These are phyloP conservation scores for Colletotrichum sidae DNA, from an alignment of 2,329 filamentous ascomycete genomes.

Conservation along the genomic window DNA sequence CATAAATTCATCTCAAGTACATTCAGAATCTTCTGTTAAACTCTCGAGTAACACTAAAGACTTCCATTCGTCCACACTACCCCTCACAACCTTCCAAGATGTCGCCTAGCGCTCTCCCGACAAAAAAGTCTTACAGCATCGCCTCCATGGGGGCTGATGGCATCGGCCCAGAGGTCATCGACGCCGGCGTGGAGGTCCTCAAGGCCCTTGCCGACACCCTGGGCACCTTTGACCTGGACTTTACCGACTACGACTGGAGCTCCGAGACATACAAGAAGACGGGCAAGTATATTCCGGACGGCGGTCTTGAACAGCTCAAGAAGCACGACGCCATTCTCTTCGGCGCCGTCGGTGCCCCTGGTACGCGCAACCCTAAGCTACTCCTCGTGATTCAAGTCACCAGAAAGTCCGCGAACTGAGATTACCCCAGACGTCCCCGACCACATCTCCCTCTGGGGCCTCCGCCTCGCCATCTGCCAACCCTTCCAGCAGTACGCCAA, in stretches of 20 bases:
- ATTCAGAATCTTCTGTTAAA: not conserved
- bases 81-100: slow-evolving; percentile 10
- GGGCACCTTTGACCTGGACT: slow-evolving; percentile 70
- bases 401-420: not conserved
- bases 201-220: slow-evolving; percentile 63
- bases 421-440: slow-evolving; percentile 66
- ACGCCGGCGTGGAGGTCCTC: slow-evolving; percentile 70
- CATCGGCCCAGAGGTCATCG: slow-evolving; percentile 73
- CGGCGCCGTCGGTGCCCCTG: slow-evolving; percentile 45
- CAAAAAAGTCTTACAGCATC: slow-evolving; percentile 58
- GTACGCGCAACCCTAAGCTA: not conserved
- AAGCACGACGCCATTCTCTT: slow-evolving; percentile 47
- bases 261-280: slow-evolving; percentile 74
- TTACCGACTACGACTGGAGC: slow-evolving; percentile 74
- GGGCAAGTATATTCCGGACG: slow-evolving; percentile 73
- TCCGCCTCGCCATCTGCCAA: slow-evolving; percentile 73
- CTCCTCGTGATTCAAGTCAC: no score
- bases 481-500: slow-evolving; percentile 75
- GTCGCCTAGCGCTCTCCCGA: slow-evolving; percentile 35
- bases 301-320: slow-evolving; percentile 55
- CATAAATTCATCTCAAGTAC: not conserved
- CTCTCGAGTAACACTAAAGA: not conserved
- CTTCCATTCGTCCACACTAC: no score
- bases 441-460: slow-evolving; percentile 73
- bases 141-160: slow-evolving; percentile 73